Conservation (phyloP, 2,329 filamentous ascomycete genomes). For the Paecilomyces sp. region DNA sequence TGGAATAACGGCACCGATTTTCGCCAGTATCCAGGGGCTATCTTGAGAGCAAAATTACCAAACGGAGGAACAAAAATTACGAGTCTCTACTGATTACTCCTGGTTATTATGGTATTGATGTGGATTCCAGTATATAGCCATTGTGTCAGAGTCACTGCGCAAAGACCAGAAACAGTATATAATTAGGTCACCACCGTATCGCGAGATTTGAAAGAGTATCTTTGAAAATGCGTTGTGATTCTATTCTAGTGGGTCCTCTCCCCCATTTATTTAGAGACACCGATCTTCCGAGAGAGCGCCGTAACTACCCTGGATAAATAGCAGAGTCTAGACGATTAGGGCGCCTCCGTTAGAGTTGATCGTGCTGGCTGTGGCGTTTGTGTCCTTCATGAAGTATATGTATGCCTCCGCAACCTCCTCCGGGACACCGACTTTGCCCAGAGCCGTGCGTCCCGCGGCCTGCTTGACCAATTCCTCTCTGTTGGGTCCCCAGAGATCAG, state of each 20-base stretch:
- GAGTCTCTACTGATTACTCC: slow-evolving; percentile 2
- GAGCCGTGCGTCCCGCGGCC: slow-evolving; percentile 11
- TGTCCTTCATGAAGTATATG: slow-evolving; percentile 36
- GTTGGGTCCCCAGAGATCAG: slow-evolving; percentile 34
- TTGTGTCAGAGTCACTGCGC: too few species aligned
- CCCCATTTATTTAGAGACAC: too few species aligned
- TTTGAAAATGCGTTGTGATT: too few species aligned
- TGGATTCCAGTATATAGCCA: background rate
- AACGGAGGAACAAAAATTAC: slow-evolving; percentile 34
- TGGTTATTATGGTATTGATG: background rate
- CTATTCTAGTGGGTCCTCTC: too few species aligned
- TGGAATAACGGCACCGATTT: slow-evolving; percentile 42
- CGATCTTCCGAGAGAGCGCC: too few species aligned
- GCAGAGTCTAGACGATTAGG: background rate
- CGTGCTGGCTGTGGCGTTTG: slow-evolving; percentile 28
- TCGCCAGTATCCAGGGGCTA: slow-evolving; percentile 37
- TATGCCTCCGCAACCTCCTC: slow-evolving; percentile 43
- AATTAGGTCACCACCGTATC: background rate
- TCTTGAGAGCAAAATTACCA: slow-evolving; percentile 37
- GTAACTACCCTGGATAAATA: too few species aligned
- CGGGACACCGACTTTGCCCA: slow-evolving; percentile 28
- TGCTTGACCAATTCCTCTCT: slow-evolving; percentile 11
- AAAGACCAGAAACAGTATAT: background rate
- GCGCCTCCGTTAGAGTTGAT: slow-evolving; percentile 31
- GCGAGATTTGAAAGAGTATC: background rate